Conservation (phyloP, 768 basidiomycete species). For the Fomitopsis serialis region DNA sequence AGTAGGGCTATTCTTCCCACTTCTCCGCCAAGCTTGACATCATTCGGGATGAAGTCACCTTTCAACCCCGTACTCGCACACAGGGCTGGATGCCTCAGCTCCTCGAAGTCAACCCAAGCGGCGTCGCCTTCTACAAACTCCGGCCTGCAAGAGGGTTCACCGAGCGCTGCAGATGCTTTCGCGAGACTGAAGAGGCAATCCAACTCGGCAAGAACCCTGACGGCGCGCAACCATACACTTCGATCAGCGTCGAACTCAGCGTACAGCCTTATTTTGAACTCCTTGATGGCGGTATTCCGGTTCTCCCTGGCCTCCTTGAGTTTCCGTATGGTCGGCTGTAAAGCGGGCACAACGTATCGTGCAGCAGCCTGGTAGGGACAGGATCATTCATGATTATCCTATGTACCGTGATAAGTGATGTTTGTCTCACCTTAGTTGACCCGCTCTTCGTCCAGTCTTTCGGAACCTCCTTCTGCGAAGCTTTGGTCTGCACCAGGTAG, state of each 20-base stretch:
- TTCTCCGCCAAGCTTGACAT: conserved; percentile 79
- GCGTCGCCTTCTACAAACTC: conserved; percentile 76
- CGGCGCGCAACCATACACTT: conserved; percentile 73
- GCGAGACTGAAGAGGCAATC: conserved; percentile 93
- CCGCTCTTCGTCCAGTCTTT: conserved; percentile 78
- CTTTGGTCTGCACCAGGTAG: conserved; percentile 75
- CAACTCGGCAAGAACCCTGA: conserved; percentile 88
- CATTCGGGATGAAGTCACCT: conserved; percentile 85
- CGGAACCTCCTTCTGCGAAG: conserved; percentile 60
- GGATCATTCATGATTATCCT: not conserved
- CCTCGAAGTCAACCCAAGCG: conserved; percentile 83
- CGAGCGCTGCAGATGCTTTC: conserved; percentile 82
- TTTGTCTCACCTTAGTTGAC: conserved; percentile 70
- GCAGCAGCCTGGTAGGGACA: conserved; percentile 46
- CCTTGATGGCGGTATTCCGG: conserved; percentile 70
- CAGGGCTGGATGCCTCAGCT: conserved; percentile 85
- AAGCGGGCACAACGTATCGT: conserved; percentile 74
- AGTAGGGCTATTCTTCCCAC: conserved; percentile 75
- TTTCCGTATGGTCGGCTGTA: conserved; percentile 64
- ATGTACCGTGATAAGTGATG: not conserved
- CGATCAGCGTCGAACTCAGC: conserved; percentile 81
- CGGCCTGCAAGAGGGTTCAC: conserved; percentile 92
- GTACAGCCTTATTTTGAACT: conserved; percentile 76
- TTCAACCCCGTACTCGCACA: conserved; percentile 55
- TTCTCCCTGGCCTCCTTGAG: conserved; percentile 95